Base-by-base conservation (phyloP, 768 basidiomycete species). In the Pulveroboletus sp. region DNA sequence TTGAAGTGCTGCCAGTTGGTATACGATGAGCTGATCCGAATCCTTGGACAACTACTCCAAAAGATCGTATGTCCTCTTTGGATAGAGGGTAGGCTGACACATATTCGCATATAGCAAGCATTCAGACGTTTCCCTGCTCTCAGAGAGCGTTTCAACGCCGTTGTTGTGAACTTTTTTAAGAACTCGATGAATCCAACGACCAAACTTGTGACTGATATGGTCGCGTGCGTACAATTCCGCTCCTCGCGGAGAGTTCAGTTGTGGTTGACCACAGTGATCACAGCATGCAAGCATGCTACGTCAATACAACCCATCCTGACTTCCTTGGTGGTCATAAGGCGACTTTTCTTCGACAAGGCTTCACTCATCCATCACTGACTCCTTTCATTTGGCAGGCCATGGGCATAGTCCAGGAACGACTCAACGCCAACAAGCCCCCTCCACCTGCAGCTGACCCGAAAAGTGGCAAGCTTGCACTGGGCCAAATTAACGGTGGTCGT, bases 291-390 rank as follows among this genome's bases (percentile, higher is more conserved):
- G 93, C 94, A 33, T 95, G 93, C 68, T 99, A 98, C 66, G 87
- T 99, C 62, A 99, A 99, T 73, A 98, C 96, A 13, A 98, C 95
- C 1, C 96, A 99, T 66, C 96, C 96, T 1, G 96, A 99, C 71
- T 98, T 99, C 73, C 81, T 99, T 65, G 89, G 84, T 54, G 96
- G 96, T 21, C 95, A 99, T 73, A 93, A 87, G 73, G 87, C 78
- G 47, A 35, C 62, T 61, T 15, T 8, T 39, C 30, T 50, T 49
- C 7, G 39, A 37, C 8, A 21, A 21, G 11, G 39, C 41, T 40
- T 15, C 21, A 17, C 26, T 15, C 17, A 4, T 37, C 8, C 33
- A 35, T 31, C 35, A 41, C 48, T 47, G 39, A 52, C n/a, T 32
- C n/a, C 27, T 14, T 42, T 54, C 43, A 5, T 53, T 49, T 38